Conservation (phyloP, 306 rosid genomes). For the Mucuna pruriens region DNA sequence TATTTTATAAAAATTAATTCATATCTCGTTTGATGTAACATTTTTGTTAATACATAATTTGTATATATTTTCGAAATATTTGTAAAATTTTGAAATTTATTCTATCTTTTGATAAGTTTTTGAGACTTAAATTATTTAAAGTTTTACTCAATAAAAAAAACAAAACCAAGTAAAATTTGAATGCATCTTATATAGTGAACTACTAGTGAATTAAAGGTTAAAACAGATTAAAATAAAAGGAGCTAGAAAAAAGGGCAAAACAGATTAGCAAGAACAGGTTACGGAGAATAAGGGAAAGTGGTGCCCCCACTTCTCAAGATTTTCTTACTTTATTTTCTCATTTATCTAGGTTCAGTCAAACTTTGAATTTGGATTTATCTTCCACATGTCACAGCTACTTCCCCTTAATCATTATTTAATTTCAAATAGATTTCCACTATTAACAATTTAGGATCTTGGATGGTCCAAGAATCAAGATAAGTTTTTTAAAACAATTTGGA, state of each 20-base stretch:
- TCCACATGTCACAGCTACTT: not conserved
- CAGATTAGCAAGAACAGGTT: not conserved
- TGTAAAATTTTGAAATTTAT: too few species aligned
- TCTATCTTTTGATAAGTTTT: too few species aligned
- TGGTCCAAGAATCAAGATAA: not conserved
- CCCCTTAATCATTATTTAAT: conserved; percentile 6
- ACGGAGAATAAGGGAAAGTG: conserved; percentile 37
- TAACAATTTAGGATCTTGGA: not conserved
- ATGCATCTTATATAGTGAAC: not conserved
- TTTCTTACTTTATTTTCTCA: conserved; percentile 10
- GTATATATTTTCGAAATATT: too few species aligned
- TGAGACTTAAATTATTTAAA: too few species aligned
- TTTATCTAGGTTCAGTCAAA: conserved; percentile 34
- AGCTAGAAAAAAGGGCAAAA: not conserved
- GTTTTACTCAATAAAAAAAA: too few species aligned
- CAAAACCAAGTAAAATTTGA: not conserved
- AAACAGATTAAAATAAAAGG: not conserved
- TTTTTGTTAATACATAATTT: too few species aligned
- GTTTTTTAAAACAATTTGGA: not conserved
- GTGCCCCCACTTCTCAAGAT: conserved; percentile 34
- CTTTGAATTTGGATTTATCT: conserved; percentile 31
- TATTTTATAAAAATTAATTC: too few species aligned
- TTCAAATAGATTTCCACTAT: conserved; percentile 1
- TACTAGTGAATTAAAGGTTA: not conserved
- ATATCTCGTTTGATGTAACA: too few species aligned